These are phyloP conservation scores for Hirsutella minnesotensis DNA, from an alignment of 2,329 filamentous ascomycete genomes.

Conservation along the genomic window DNA sequence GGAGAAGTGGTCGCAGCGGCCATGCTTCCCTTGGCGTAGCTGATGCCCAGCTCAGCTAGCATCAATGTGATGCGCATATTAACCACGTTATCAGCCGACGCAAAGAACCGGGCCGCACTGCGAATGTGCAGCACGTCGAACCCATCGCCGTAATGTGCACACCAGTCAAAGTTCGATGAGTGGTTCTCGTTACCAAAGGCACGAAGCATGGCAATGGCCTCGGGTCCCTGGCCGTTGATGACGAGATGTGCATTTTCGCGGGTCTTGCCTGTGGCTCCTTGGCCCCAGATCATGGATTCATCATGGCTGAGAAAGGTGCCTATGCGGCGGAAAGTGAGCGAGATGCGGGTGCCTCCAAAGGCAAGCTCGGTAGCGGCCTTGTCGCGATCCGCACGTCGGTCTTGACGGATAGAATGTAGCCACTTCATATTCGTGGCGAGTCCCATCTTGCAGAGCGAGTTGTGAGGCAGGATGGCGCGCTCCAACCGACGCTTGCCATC, in stretches of 20 bases:
- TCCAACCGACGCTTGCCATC: conserved; percentile 38
- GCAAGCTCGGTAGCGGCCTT: conserved; percentile 61
- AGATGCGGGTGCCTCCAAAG: conserved; percentile 68
- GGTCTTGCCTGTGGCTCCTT: conserved; percentile 66
- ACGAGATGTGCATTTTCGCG: conserved; percentile 48
- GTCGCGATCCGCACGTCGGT: conserved; percentile 60
- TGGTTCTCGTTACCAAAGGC: conserved; percentile 85
- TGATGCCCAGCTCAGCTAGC: conserved; percentile 34
- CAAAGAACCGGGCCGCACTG: conserved; percentile 36
- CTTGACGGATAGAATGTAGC: conserved; percentile 84
- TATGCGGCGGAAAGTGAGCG: conserved; percentile 81
- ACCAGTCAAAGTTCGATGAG: conserved; percentile 60
- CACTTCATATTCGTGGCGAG: conserved; percentile 71
- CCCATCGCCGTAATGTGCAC: conserved; percentile 60
- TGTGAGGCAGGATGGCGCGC: conserved; percentile 69
- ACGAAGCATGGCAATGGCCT: conserved; percentile 57
- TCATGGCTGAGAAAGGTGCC: conserved; percentile 66
- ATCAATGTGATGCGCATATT: conserved; percentile 39
- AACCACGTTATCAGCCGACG: conserved; percentile 31
- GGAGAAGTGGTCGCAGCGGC: background rate
- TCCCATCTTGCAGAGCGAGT: conserved; percentile 78
- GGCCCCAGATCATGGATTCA: conserved; percentile 72
- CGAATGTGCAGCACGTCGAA: conserved; percentile 72
- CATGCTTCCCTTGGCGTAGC: conserved; percentile 33
- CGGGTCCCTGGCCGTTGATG: conserved; percentile 54